Evolutionary conservation across 768 basidiomycete genomes (phyloP), one percentile per base, ranked within the genome.

Genomic region (Fomitopsis pulvina): DNA sequence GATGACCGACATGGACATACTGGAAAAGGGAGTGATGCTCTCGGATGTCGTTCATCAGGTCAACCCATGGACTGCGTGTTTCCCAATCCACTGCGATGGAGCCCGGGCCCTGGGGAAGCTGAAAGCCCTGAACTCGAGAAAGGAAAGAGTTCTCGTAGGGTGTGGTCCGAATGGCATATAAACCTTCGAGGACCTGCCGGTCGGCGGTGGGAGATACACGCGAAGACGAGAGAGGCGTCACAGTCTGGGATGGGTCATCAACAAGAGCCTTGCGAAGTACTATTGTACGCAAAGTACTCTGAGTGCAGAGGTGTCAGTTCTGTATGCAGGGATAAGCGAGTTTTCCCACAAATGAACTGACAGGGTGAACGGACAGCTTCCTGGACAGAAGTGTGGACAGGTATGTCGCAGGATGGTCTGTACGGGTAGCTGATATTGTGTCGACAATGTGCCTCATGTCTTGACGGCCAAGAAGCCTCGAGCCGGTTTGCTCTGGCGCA

Each of bases 31-130:
- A 57, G 57, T 81, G 76, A 66, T 92, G 88, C 2, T 77, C 78
- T 44, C 76, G 71, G 37, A 92, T 73, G 54, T 91, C 87, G 27
- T 65, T 61, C 84, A 90, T 85, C 39, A 92, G 74, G 30, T 73
- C 66, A 74, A 83, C 82, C 89, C 89, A 91, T 0, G 85, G 80
- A 3, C 86, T 66, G 34, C 67, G 68, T 3, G 77, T 80, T 61
- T 85, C 81, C 87, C 85, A 90, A 63, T 90, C 87, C 22, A 81
- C 69, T 9, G 79, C 73, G 34, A 89, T 71, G 25, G 76, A 59
- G 3, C 66, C 69, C 10, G 67, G 58, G 43, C 53, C 66, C n/a
- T 47, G 56, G 22, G 54, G 48, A 2, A 37, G 55, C 29, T 57
- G 51, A 37, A 64, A 63, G 20, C 83, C 83, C 42, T 74, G 70